Evolutionary conservation across 2,329 filamentous ascomycete genomes (phyloP), one percentile per base, ranked within the genome.

Genomic region (Colletotrichum chlorophyti): DNA sequence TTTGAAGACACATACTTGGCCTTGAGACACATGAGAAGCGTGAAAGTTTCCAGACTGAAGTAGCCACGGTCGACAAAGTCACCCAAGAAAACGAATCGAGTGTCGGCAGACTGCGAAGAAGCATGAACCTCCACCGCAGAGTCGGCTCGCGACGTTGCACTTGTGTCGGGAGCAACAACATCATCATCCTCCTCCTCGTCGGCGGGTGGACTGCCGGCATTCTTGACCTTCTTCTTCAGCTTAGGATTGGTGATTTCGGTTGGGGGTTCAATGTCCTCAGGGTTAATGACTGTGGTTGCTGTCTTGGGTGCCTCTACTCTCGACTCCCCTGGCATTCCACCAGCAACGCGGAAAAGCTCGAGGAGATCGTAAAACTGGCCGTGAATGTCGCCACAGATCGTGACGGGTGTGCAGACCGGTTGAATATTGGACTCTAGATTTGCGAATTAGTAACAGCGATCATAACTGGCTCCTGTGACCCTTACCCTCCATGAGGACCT

Each of bases 311-410:
- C 78, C 69, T 93, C 83, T 23, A 87, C 82, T 61, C 88, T 84
- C 34, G 85, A 84, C 67, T 96, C 91, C 68, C 92, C 92, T 10
- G 95, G 95, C 91, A 98, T 97, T 64, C 95, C 95, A 61, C 95
- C 95, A 42, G 94, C 93, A 35, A 99, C 94, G 51, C 93, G 90
- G 77, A 99, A 99, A 46, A 99, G 87, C 79, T 99, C 95, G 61
- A 98, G 86, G 9, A 99, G 83, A 74, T 99, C 95, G 77, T 99
- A 98, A 75, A 98, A 98, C 77, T 99, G 95, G 67, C 95, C 95
- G 76, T 99, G 95, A 63, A 99, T 98, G 72, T 99, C 95, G 71
- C 95, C 95, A 70, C 95, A 98, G 63, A 99, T 90, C 5, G 95
- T 99, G 63, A 99, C 95, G 6, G 95, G 95, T 0, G 95, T 97